These are phyloP conservation scores for Neurospora sp. DNA, from an alignment of 2,329 filamentous ascomycete genomes.

Conservation along the genomic window DNA sequence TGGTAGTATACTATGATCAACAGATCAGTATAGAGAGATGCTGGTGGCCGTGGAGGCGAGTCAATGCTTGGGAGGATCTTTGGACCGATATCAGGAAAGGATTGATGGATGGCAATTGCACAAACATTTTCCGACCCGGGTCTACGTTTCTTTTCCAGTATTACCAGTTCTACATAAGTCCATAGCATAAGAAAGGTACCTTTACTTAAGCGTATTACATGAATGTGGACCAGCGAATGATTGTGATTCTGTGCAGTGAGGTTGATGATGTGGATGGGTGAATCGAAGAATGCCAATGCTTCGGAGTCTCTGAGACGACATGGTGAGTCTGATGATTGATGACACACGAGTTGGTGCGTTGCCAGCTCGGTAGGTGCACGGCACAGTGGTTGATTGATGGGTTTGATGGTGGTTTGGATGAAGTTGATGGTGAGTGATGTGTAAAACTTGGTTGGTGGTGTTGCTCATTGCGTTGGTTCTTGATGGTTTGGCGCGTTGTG, in stretches of 20 bases:
- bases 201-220: neutral
- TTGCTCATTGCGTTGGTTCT: neutral
- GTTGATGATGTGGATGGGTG: neutral
- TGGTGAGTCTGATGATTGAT: neutral
- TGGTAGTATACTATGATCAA: neutral
- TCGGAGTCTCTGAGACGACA: neutral
- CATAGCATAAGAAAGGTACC: neutral
- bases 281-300: neutral
- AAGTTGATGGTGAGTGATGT: neutral
- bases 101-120: neutral
- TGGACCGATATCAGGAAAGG: neutral
- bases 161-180: neutral
- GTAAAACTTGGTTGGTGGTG: neutral
- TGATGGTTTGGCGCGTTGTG: neutral
- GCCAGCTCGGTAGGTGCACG: neutral
- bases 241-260: neutral
- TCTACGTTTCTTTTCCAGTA: neutral
- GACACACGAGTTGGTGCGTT: neutral
- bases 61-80: neutral
- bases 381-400: neutral
- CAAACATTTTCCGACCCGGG: neutral
- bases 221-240: neutral
- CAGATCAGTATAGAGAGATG: neutral
- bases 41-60: neutral
- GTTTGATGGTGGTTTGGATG: neutral